A percentile compares a stretch with the other conserved stretches of the same genome.
phyloP scores from a whole-genome alignment of 1,284 basidiomycete species.

The Cutaneotrichosporon mucoides region DNA sequence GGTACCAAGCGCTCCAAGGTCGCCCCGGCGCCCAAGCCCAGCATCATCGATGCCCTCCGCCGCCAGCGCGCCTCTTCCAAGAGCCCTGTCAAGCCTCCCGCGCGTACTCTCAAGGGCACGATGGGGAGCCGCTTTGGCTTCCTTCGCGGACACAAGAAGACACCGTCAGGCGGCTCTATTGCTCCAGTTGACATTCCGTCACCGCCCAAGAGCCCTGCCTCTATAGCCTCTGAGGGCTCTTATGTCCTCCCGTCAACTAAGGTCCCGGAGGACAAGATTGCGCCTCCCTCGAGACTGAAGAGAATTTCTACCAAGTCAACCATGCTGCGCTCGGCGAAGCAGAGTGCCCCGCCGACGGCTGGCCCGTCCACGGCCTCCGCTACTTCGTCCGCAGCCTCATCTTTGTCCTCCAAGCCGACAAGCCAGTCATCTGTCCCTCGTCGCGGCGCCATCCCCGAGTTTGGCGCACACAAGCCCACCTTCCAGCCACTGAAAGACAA shows the following conservation, averaged over 20 bases:
- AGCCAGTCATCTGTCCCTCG: not conserved
- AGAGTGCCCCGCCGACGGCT: not conserved
- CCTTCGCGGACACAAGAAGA: constrained; percentile 7
- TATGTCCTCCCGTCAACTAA: constrained; percentile 1
- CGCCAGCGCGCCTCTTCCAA: not conserved
- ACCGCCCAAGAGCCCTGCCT: not conserved
- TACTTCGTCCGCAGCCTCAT: too few species aligned
- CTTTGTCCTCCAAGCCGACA: too few species aligned
- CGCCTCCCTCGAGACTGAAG: not conserved
- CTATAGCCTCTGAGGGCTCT: not conserved
- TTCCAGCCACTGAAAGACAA: constrained; percentile 16
- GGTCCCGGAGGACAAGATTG: not conserved
- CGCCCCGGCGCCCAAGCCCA: not conserved
- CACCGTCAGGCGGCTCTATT: not conserved
- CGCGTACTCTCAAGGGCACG: not conserved
- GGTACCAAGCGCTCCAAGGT: constrained; percentile 11
- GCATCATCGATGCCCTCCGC: constrained; percentile 1
- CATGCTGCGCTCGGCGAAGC: not conserved
- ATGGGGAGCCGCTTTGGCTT: constrained; percentile 7
- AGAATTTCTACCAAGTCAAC: not conserved
- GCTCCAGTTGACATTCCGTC: not conserved
- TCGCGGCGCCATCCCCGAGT: constrained; percentile 5
- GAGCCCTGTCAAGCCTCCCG: not conserved
- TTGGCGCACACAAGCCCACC: constrained; percentile 6
- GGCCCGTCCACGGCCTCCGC: not conserved